Evolutionary conservation across 306 rosid genomes (phyloP), one percentile per base, ranked within the genome.

Genomic region (Cucurbita maxima): DNA sequence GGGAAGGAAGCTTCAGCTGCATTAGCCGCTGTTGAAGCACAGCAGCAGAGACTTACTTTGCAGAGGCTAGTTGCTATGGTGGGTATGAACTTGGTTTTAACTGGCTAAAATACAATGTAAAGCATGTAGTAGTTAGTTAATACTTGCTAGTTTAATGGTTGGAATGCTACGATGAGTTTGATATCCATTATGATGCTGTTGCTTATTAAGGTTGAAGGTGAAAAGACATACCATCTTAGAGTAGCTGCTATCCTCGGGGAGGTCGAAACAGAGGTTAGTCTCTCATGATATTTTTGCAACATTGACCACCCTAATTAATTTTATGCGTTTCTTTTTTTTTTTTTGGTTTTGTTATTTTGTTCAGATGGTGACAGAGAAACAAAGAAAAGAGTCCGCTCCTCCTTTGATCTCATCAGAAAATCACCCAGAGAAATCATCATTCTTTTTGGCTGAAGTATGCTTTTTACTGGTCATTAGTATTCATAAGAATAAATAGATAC

Each of bases 51-150:
- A 83, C 87, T 95, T 78, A 88, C 99, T 72, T 95, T 95, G 76
- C 99, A 94, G 87, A 91, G 99, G 84, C 99, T 95, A 79, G 96
- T 91, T 81, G 82, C 97, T n/a, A 79, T 91, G 99, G 99, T 95
- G 83, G 78, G 81, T 82, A 71, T 71, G 79, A 40, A 60, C 55
- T 5, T 62, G 40, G 15, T 64, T 85, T 52, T 72, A 18, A 20
- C 16, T 11, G 34, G 16, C 52, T 10, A 11, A 45, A 43, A 64
- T 10, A 13, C 52, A 43, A 19, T 67, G 54, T 47, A 0, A 44
- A 44, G 19, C 55, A 66, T 12, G 51, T 37, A 66, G 16, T 44
- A 11, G 13, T 44, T 66, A 43, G 54, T 66, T 63, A 19, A 40
- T 16, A 36, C 38, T 16, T 62, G 48, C 40, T 40, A 64, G 6